Percentiles rank a stretch among this genome's conserved stretches.
These are phyloP conservation scores for Murraya paniculata DNA, from an alignment of 345 rosid genomes.

Conservation along the genomic window DNA sequence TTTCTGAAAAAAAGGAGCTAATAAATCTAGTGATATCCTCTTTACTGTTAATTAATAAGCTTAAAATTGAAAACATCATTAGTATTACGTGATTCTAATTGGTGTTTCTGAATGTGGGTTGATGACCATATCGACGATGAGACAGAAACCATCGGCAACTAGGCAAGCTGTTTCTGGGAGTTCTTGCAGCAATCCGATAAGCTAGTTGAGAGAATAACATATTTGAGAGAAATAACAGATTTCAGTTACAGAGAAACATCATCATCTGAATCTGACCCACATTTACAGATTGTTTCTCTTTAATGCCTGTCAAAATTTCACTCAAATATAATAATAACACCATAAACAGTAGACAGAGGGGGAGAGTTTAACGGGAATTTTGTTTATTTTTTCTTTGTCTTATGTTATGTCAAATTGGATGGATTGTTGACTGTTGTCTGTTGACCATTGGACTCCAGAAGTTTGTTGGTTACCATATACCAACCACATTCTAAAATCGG, in stretches of 20 bases:
- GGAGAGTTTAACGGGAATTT: no score
- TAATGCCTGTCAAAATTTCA: no score
- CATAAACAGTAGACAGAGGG: no score
- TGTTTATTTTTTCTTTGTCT: no score
- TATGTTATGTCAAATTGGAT: no score
- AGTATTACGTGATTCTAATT: conserved; percentile 25
- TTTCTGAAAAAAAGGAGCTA: conserved; percentile 45
- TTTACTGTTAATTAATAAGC: neutral
- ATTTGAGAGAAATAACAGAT: neutral
- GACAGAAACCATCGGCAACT: conserved; percentile 27
- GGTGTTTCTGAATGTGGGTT: conserved; percentile 23
- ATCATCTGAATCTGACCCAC: neutral
- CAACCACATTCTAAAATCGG: no score
- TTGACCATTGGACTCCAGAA: no score
- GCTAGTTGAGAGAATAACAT: conserved; percentile 28
- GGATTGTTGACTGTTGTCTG: no score
- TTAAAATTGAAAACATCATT: neutral
- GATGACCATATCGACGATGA: conserved; percentile 7
- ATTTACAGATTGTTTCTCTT: no score
- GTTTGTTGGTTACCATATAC: no score
- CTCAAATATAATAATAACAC: no score
- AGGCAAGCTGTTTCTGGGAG: conserved; percentile 29
- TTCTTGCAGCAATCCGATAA: conserved; percentile 34
- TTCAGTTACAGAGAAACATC: neutral
- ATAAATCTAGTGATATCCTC: neutral